Evolutionary conservation across 129 eudicot genomes (phyloP), one percentile per base, ranked within the genome.

Genomic region (Escallonia herrerae): DNA sequence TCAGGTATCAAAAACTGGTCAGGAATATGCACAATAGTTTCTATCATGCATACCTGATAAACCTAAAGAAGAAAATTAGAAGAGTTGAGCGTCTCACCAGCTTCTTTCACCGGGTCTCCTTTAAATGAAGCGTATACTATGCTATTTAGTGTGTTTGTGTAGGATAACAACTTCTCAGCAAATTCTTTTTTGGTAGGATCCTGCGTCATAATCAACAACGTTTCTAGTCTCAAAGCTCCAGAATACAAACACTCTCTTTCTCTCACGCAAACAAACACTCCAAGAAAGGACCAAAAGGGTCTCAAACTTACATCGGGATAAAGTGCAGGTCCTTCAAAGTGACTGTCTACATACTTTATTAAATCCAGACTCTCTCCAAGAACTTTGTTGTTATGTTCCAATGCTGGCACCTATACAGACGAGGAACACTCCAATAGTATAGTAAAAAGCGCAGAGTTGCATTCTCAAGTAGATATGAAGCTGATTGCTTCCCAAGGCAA

Each of bases 311-410:
- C 96, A 52, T 85, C 57, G 12, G 98, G 95, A 57, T 81, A 64
- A 41, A 93, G 83, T 3, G 75, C 12, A 39, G 96, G 89, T 8
- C 96, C 96, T 73, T 87, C 86, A 74, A 91, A 91, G 84, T 91
- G 86, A 56, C 42, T 65, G 68, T 91, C 91, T 0, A 91, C 6
- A 63, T 91, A 91, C 64, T 79, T 85, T 40, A 88, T 54, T 76
- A 91, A 77, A 75, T 88, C 96, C 65, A 91, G 67, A 68, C 98
- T 91, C 77, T 91, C 96, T 45, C 91, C 96, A 10, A 46, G 85
- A 59, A 91, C 72, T 76, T 85, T 83, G 74, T 82, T 80, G 74
- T 88, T 63, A 68, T 91, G 96, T 83, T 91, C 98, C 75, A 91
- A 74, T 49, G 98, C 33, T 68, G 98, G 98, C 72, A 91, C 96